phyloP scores from a whole-genome alignment of 73 alveolate species.

The Paramecium primaurelia region DNA sequence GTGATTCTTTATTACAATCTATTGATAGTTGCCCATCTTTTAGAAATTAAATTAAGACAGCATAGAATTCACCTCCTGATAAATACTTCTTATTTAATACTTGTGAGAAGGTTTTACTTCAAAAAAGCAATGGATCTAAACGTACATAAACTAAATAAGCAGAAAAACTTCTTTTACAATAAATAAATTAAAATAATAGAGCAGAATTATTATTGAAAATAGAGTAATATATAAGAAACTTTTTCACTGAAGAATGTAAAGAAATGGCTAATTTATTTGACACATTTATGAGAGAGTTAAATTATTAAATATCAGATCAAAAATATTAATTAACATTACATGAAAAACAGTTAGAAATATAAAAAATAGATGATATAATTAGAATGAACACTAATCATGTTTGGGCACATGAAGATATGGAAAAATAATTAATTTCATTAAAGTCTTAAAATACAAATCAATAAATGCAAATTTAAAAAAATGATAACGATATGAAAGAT shows the following conservation, averaged over 20 bases:
- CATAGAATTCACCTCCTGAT: not conserved
- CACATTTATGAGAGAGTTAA: conserved; percentile 5
- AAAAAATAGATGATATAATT: not conserved
- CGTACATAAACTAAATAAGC: not conserved
- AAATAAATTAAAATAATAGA: not conserved
- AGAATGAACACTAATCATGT: not conserved
- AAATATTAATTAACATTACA: not conserved
- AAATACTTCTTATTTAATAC: not conserved
- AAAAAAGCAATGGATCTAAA: not conserved
- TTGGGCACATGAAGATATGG: conserved; percentile 26
- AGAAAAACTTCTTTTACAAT: not conserved
- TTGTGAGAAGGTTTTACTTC: not conserved
- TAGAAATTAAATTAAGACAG: not conserved
- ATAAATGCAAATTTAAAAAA: not conserved
- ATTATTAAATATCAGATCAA: not conserved
- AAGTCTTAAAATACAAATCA: not conserved
- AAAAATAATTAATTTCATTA: not conserved
- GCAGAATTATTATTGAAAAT: not conserved
- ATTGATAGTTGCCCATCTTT: not conserved
- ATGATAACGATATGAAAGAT: not conserved
- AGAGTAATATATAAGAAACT: not conserved
- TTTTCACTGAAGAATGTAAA: not conserved
- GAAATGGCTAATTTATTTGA: conserved; percentile 28
- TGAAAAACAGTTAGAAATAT: not conserved
- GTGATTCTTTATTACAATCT: not conserved